Evolutionary conservation across 1,284 basidiomycete species (phyloP), one percentile per base, ranked within the genome.

Genomic region (Cryptococcus maquisensis): DNA sequence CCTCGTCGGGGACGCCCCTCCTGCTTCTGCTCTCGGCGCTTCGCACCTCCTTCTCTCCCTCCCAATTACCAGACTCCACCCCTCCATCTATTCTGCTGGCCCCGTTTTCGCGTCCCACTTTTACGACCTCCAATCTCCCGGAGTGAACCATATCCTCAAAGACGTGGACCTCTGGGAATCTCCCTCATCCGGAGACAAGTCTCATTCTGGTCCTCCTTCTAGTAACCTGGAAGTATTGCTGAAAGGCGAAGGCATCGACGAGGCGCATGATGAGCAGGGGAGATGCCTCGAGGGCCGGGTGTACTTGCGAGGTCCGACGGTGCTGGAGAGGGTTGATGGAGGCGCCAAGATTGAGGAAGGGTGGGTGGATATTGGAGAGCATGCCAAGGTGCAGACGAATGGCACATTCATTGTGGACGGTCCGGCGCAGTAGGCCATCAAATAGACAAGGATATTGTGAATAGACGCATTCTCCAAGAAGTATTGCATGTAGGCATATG

Each of bases 141-240:
- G 61, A 24, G 48, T 64, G 10, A 54, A 56, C 20, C 54, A 62
- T 52, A 41, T 58, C 8, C 48, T 57, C 26, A 54, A 56, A 45
- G 60, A 59, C 18, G 47, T 59, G 21, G 47, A 58, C 36, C 37
- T 52, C 16, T 47, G 52, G 40, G 55, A 50, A 18, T 48, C 36
- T 12, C 45, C 40, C 16, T 6, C 28, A 10, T 32, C 28, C 10
- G 28, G 28, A 8, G 54, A 54, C 20, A 56, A 53, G 20, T 57
- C 60, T 4, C 72, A 75, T 52, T 57, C 65, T 3, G 75, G 75
- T 21, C 64, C 74, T 3, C 74, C 74, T 4, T 64, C 66, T 4
- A 60, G 47, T 32, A 76, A 76, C 49, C 57, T 76, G 28, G 75
- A 77, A 55, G 63, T 76, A 2, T 2, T 71, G 4, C 57, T 77